A percentile compares a stretch with the other conserved stretches of the same genome.
Evolutionary conservation across 2,329 filamentous ascomycete species (phyloP).

Genomic region (Rhexocercosporidium sp.): DNA sequence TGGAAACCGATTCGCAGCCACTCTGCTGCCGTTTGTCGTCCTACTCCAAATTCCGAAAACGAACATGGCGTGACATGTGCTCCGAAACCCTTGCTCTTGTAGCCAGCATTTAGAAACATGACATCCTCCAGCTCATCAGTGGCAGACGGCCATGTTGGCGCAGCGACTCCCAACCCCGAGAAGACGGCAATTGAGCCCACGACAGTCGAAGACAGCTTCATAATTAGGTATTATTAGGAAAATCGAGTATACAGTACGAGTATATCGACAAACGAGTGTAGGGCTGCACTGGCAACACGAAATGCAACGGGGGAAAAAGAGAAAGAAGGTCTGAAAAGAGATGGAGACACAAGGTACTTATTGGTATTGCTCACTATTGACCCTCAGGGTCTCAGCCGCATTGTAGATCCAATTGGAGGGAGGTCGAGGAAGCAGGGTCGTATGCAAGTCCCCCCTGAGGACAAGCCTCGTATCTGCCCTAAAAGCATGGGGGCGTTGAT

Average conservation of each 20-base stretch:
- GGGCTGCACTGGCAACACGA: slow-evolving; percentile 30
- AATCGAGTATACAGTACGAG: slow-evolving; percentile 14
- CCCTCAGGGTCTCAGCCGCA: slow-evolving; percentile 29
- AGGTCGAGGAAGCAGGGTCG: slow-evolving; percentile 6
- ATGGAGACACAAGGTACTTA: slow-evolving; percentile 16
- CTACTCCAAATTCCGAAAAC: slow-evolving; percentile 56
- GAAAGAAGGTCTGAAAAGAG: slow-evolving; percentile 14
- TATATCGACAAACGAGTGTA: slow-evolving; percentile 28
- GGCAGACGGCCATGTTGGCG: slow-evolving; percentile 64
- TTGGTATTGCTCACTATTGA: slow-evolving; percentile 17
- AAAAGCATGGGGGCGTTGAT: not conserved
- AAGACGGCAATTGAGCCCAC: slow-evolving; percentile 27
- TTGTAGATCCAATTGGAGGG: slow-evolving; percentile 7
- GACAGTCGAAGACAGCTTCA: slow-evolving; percentile 31
- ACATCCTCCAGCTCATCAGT: slow-evolving; percentile 68
- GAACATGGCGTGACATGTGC: slow-evolving; percentile 62
- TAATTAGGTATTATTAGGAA: slow-evolving; percentile 31
- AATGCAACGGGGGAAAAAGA: slow-evolving; percentile 4
- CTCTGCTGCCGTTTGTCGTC: slow-evolving; percentile 63
- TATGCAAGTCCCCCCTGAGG: not conserved
- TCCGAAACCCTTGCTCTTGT: slow-evolving; percentile 60
- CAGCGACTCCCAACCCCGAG: slow-evolving; percentile 42
- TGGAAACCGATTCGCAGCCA: slow-evolving; percentile 67
- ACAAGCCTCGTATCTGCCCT: slow-evolving; percentile 8
- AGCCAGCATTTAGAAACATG: slow-evolving; percentile 62